Percentiles rank a stretch among this genome's conserved stretches.
These are phyloP conservation scores for Malassezia obtusa DNA, from an alignment of 1,284 basidiomycete genomes.

Conservation along the genomic window DNA sequence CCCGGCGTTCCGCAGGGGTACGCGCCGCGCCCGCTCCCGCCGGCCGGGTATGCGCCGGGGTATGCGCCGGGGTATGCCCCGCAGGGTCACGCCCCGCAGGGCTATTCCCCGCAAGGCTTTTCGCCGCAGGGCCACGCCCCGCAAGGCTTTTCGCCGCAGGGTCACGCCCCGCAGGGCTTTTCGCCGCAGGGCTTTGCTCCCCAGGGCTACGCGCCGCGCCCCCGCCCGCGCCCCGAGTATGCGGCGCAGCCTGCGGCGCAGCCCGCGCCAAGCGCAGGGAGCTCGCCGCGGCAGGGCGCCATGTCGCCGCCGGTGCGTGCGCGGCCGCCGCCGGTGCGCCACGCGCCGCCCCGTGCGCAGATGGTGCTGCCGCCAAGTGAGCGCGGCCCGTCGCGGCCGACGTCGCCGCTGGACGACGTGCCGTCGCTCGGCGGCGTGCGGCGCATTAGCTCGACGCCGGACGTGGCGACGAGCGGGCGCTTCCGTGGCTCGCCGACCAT, in stretches of 20 bases:
- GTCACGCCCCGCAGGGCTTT: background rate
- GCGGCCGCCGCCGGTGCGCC: background rate
- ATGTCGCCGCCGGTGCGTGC: background rate
- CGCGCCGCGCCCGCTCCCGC: too few species aligned
- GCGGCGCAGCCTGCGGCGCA: background rate
- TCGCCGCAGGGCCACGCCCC: background rate
- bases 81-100: background rate
- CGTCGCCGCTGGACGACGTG: background rate
- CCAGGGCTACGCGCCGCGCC: background rate
- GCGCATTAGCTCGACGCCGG: constrained; percentile 11
- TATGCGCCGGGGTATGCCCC: background rate
- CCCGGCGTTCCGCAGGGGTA: background rate
- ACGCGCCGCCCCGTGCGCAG: constrained; percentile 14
- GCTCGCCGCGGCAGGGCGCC: background rate
- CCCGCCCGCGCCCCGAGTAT: background rate
- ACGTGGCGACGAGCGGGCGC: background rate
- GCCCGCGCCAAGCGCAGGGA: background rate
- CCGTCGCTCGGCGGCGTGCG: background rate
- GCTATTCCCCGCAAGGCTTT: background rate
- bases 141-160: background rate
- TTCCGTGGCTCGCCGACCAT: background rate
- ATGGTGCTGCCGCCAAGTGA: constrained; percentile 12
- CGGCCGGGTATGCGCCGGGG: background rate
- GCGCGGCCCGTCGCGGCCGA: background rate
- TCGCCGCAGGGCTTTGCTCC: background rate